Base-by-base conservation (phyloP, 176 grass and related monocot species). In the Typha latifolia region DNA sequence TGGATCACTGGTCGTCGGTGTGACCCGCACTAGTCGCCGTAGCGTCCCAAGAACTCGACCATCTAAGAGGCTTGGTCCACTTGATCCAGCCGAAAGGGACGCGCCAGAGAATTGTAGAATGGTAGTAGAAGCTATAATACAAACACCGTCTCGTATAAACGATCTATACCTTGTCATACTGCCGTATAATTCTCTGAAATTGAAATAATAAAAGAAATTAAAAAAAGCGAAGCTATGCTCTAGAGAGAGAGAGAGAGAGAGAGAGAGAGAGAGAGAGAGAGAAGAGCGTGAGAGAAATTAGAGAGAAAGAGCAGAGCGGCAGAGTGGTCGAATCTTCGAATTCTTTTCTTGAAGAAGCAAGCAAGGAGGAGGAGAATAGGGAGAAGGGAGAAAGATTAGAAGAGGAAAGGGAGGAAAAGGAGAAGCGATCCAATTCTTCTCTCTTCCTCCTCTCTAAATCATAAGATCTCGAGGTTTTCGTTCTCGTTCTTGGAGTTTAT, bases 241-340 rank as follows among this genome's bases (percentile, higher is more conserved):
- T n/a, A n/a, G n/a, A n/a, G 52, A 32, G 62, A 16, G 23, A 32
- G 62, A 32, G 29, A 64, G 62, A 64, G 29, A 64, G 62, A 64
- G 29, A 32, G 26, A 53, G 15, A 5, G 51, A 19, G 51, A 52
- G 49, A 3, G 49, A 4, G 51, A 7, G n/a, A 53, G 51, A 4
- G 18, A 14, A 2, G 13, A 64, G 12, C 21, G 24, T 32, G 12
- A 63, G 62, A 32, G 62, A 26, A 2, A 26, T 26, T 26, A 59
- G 53, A 15, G 53, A 59, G 53, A 18, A 0, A 19, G 55, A 65
- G 62, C 27, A 32, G 62, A 34, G 62, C 13, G 5, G 29, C 62
- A 65, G 62, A 43, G 62, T 22, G 53, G 23, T 65, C 62, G 27
- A 65, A 65, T 34, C 29, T 65, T 43, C 62, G 62, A 32, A n/a